Base-by-base conservation (phyloP, 441 rosid species). In the Adansonia grandidieri region DNA sequence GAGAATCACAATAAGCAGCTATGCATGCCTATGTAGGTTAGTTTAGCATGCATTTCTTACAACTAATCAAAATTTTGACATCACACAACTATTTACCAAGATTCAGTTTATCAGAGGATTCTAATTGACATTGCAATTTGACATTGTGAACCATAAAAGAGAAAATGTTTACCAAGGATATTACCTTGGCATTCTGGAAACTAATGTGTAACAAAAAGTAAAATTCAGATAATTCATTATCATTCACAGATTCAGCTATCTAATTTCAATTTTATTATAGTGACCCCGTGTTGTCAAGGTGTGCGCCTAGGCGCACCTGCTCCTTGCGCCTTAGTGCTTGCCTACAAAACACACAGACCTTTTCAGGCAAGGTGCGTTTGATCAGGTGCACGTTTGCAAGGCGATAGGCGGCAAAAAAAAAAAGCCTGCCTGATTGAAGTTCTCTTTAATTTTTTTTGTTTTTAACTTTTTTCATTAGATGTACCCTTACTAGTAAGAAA, bases 151-250 rank as follows among this genome's bases (percentile, higher is more conserved):
- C 22, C 74, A 51, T 9, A 51, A 71, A 22, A 11, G 1, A 50
- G 17, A 3, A 13, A 24, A 7, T 50, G 45, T 4, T 24, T 8
- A 17, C 61, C 45, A 15, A 51, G 61, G 74, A 71, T 50, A 71
- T 71, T 51, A 72, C 64, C 28, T 40, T 40, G 8, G 48, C 32
- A 19, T 32, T 72, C 50, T 32, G 51, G 50, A 72, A 37, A 72
- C 62, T 71, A n/a, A 11, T 13, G 7, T 56, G 51, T 17, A 0
- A 4, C 1, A 9, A 32, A 72, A 72, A 10, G 4, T 56, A 10
- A 56, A 56, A 37, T 56, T 40, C 17, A 37, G 51, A 37, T 72
- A 50, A 32, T 32, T 50, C 60, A 70, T 4, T 32, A 32, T 32
- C 45, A 50, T 28, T 56, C 48, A 53, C 40, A 15, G 64, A 69